Conservation (phyloP, 1,139 yeast species). For the Insectozyma bohioensis region DNA sequence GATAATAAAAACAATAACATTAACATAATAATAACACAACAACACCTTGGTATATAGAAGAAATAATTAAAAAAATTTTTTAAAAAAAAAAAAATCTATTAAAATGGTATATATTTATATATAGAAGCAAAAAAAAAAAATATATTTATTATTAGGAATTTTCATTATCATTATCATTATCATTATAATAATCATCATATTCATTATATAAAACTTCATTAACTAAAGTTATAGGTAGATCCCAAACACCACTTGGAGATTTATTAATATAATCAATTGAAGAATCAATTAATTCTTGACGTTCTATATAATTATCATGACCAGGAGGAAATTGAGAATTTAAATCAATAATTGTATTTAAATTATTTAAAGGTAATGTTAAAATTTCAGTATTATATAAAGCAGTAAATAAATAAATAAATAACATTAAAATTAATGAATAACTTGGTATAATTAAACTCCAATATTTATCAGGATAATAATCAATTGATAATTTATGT, state of each 20-base stretch:
- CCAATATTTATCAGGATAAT: conserved; percentile 90
- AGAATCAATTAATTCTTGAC: conserved; percentile 14
- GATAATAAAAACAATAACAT: too few species aligned
- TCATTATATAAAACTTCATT: conserved; percentile 60
- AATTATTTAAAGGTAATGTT: conserved; percentile 58
- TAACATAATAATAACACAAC: too few species aligned
- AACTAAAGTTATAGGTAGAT: conserved; percentile 71
- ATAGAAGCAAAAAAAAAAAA: neutral
- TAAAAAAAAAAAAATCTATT: too few species aligned
- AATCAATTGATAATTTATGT: conserved; percentile 55
- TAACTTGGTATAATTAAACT: conserved; percentile 73
- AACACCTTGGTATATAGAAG: too few species aligned
- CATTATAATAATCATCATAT: conserved; percentile 10
- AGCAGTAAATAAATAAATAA: conserved; percentile 66
- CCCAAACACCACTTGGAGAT: conserved; percentile 83
- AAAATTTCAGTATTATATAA: conserved; percentile 72
- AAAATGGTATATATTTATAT: neutral
- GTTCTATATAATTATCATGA: conserved; percentile 9
- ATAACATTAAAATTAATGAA: conserved; percentile 67
- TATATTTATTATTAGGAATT: conserved; percentile 1
- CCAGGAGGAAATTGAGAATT: conserved; percentile 56
- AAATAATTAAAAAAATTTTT: too few species aligned
- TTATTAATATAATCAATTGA: conserved; percentile 40
- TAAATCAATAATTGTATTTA: conserved; percentile 67
- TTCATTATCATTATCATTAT: too few species aligned